Evolutionary conservation across 202 grass and related monocot genomes (phyloP).

Genomic region (Digitaria exilis): DNA sequence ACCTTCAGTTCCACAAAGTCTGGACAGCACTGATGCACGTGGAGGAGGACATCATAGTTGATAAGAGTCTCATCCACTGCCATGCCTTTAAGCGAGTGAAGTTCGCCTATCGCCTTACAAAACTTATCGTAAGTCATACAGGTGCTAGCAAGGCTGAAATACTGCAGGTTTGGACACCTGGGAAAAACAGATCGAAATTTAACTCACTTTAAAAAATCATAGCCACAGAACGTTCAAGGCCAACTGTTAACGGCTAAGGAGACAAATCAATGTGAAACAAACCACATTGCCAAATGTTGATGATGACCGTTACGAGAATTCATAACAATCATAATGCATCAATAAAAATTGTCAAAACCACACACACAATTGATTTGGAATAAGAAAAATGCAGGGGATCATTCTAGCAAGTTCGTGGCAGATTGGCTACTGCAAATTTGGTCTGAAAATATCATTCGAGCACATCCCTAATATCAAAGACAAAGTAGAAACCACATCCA

Average conservation of each 20-base stretch:
- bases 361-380: neutral
- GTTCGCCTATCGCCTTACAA: constrained; percentile 46
- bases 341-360: neutral
- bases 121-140: constrained; percentile 53
- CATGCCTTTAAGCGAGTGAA: constrained; percentile 71
- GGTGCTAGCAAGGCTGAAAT: constrained; percentile 67
- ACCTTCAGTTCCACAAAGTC: constrained; percentile 62
- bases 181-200: constrained; percentile 24
- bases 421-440: neutral
- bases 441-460: neutral
- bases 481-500: constrained; percentile 14
- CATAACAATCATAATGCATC: neutral
- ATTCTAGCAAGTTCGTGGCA: neutral
- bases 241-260: neutral
- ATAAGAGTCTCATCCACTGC: constrained; percentile 62
- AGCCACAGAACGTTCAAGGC: neutral
- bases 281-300: neutral
- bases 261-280: neutral
- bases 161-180: constrained; percentile 64
- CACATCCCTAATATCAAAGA: neutral
- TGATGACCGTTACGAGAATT: neutral
- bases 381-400: too few relatives aligned
- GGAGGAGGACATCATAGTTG: constrained; percentile 46
- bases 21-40: constrained; percentile 52
- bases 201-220: neutral